Evolutionary conservation across 2,329 filamentous ascomycete species (phyloP), one percentile per base, ranked within the genome.

Genomic region (Fusarium anthophilum): DNA sequence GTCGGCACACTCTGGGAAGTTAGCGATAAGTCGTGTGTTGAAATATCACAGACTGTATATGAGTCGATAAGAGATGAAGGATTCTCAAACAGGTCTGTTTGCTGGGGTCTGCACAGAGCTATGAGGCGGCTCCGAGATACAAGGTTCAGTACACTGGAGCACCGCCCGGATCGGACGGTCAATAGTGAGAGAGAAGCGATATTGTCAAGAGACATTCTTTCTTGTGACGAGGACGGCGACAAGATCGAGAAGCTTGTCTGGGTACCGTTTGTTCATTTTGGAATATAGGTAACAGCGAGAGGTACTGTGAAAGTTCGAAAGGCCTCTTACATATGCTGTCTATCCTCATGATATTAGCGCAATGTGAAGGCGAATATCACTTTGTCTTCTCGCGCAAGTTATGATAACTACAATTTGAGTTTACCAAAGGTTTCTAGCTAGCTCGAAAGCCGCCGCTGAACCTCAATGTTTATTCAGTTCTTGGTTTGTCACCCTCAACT

Each of bases 141-240:
- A 3, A 35, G 30, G 48, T 10, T 51, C 3, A 24, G 12, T 24
- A n/a, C n/a, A 35, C 8, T 2, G 5, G 48, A 51, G 17, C 30
- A 10, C 1, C 17, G 17, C 8, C 4, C 5, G 17, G 4, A n/a
- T 3, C n/a, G n/a, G n/a, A 14, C 8, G 11, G n/a, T 1, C 12
- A 6, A 10, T 5, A 5, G 20, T 14, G 17, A 14, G 4, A 24
- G n/a, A 20, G 48, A 35, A 20, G 30, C 3, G 4, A 24, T 9
- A 51, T 11, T 0, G 30, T 7, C 48, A 18, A 37, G 48, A 35
- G 48, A 51, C 6, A 51, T 51, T 24, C 1, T 51, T 14, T 51
- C 48, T 24, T 37, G 30, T 11, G 30, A 1, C 0, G 30, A 35
- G 6, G n/a, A 20, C 1, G n/a, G 2, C 0, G n/a, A 20, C 0